Conservation (phyloP, 2,329 filamentous ascomycete genomes). For the Pochonia chlamydosporia region DNA sequence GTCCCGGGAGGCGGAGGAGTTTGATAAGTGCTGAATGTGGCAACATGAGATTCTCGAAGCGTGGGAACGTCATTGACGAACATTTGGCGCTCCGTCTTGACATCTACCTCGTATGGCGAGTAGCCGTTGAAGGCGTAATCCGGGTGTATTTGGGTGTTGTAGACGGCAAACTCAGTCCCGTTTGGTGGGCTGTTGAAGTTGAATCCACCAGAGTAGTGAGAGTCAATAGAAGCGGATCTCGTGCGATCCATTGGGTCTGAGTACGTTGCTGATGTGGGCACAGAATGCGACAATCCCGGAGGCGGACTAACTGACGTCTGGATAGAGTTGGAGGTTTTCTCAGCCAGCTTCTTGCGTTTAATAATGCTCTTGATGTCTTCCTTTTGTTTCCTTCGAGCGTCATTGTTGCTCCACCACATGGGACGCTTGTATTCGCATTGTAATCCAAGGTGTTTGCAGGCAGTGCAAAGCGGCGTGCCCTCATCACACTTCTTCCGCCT, state of each 20-base stretch:
- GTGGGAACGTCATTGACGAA: slow-evolving; percentile 88
- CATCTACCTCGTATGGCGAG: slow-evolving; percentile 86
- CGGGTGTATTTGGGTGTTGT: slow-evolving; percentile 56
- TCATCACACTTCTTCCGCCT: slow-evolving; percentile 67
- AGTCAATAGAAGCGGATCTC: slow-evolving; percentile 73
- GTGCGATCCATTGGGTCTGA: slow-evolving; percentile 69
- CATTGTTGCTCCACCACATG: slow-evolving; percentile 95
- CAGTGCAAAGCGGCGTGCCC: slow-evolving; percentile 55
- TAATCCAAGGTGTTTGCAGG: slow-evolving; percentile 70
- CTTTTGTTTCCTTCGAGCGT: slow-evolving; percentile 79
- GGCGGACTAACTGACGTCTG: slow-evolving; percentile 59
- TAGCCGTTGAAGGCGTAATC: slow-evolving; percentile 55
- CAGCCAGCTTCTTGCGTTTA: slow-evolving; percentile 90
- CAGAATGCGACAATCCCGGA: slow-evolving; percentile 72
- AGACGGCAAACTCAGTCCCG: slow-evolving; percentile 52
- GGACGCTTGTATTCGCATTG: slow-evolving; percentile 95
- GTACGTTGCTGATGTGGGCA: slow-evolving; percentile 74
- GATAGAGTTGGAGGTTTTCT: slow-evolving; percentile 64
- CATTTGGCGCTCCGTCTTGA: slow-evolving; percentile 92
- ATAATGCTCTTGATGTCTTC: slow-evolving; percentile 96
- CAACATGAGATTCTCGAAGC: slow-evolving; percentile 78
- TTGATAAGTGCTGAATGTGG: slow-evolving; percentile 88
- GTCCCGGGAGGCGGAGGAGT: slow-evolving; percentile 67
- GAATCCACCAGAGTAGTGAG: slow-evolving; percentile 68
- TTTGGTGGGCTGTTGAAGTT: slow-evolving; percentile 61